phyloP scores from a whole-genome alignment of 352 stramenopile genomes.

The Pythium chondricola region DNA sequence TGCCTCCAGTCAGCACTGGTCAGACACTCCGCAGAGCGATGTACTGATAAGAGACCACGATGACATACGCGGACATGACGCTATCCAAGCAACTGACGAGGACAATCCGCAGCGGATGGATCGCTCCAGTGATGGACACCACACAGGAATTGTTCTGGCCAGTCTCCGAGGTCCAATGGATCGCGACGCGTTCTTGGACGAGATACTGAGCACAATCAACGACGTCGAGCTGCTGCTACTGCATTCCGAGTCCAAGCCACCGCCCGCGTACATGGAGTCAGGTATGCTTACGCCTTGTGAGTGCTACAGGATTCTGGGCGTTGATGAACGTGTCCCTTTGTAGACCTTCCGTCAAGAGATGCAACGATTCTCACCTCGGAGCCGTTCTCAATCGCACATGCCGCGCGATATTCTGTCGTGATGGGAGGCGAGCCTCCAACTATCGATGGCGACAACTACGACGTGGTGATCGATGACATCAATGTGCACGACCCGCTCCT shows the following conservation, averaged over 20 bases:
- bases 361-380: slow-evolving; percentile 11
- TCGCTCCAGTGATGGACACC: slow-evolving; percentile 1
- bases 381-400: slow-evolving; percentile 17
- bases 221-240: slow-evolving; percentile 52
- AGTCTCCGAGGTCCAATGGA: slow-evolving; percentile 2
- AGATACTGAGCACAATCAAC: slow-evolving; percentile 55
- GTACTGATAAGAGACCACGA: no score
- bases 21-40: no score
- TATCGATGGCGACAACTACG: background rate
- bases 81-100: no score
- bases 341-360: background rate
- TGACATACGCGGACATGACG: no score
- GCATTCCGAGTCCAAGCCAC: slow-evolving; percentile 14
- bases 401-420: slow-evolving; percentile 9
- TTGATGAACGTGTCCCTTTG: background rate
- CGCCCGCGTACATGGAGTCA: background rate
- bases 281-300: background rate
- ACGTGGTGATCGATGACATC: slow-evolving; percentile 17
- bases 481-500: slow-evolving; percentile 43
- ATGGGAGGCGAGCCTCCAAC: slow-evolving; percentile 4
- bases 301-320: no score
- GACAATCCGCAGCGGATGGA: no score
- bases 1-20: no score
- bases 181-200: slow-evolving; percentile 36
- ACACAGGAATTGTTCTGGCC: background rate